Evolutionary conservation across 257 asterid species (phyloP), one percentile per base, ranked within the genome.

Genomic region (Voacanga thouarsii): DNA sequence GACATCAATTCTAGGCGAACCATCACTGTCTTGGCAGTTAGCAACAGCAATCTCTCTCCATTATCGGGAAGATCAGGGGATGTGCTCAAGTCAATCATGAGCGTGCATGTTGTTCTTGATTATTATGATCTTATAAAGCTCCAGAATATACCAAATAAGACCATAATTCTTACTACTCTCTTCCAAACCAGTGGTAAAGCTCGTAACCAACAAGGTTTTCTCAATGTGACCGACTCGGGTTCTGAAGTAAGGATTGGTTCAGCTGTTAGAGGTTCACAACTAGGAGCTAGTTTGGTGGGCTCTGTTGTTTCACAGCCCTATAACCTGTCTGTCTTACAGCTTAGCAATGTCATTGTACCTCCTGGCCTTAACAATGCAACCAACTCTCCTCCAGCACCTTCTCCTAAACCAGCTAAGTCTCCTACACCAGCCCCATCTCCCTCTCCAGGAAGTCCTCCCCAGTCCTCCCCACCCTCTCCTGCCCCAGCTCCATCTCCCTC

Each of bases 51-150:
- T 86, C 18, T 91, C 7, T 45, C 85, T 6, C 78, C 93, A 0
- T 56, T 91, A 12, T 75, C 88, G 0, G 83, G 85, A 12, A 84
- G 67, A 60, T 2, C 93, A 0, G 8, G 15, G 0, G 75, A 81
- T 0, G 82, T 50, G 51, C 53, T 88, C 18, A 79, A 81, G 41
- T 77, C 76, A 30, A 83, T 91, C 23, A 66, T 90, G 67, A 84
- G 90, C 39, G 78, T 85, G 0, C 98, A 91, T 50, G 86, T 87
- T 41, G 21, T 93, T 74, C 91, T 91, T 6, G 94, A 90, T 56
- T 93, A 90, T 60, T 93, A 66, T 11, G 98, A 91, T 1, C 71
- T 82, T 5, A 19, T 75, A 1, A 91, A 84, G 23, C 76, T 93
- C 5, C 84, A 84, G 7, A 76, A 71, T 6, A 75, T 89, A 55